Conservation (phyloP, 768 basidiomycete species). For the Leucosporidium scottii region DNA sequence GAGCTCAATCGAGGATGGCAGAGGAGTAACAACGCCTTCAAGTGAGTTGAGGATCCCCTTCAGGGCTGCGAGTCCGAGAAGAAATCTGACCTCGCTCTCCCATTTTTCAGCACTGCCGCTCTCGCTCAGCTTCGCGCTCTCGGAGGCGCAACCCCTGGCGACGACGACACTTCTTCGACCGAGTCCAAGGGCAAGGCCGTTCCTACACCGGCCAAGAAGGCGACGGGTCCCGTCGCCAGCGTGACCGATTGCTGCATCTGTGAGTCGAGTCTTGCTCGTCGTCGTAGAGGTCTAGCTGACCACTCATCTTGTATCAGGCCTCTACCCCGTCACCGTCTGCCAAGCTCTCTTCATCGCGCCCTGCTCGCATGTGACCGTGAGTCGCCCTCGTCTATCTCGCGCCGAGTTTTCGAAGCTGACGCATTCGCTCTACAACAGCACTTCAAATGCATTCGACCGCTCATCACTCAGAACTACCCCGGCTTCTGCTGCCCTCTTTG, state of each 20-base stretch:
- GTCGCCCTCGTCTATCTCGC: slow-evolving; percentile 46
- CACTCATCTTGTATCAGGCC: slow-evolving; percentile 42
- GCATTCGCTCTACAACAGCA: slow-evolving; percentile 44
- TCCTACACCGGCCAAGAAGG: neutral
- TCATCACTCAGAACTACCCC: slow-evolving; percentile 79
- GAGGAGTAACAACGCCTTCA: slow-evolving; percentile 80
- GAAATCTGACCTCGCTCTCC: slow-evolving; percentile 34
- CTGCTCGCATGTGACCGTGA: slow-evolving; percentile 67
- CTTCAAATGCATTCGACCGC: slow-evolving; percentile 92
- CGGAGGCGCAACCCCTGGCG: slow-evolving; percentile 37
- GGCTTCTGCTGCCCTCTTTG: slow-evolving; percentile 94
- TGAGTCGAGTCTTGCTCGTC: slow-evolving; percentile 43
- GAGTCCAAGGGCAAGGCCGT: slow-evolving; percentile 10
- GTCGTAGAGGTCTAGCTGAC: neutral
- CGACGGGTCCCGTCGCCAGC: slow-evolving; percentile 32
- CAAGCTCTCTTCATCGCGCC: slow-evolving; percentile 97
- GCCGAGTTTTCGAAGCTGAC: slow-evolving; percentile 23
- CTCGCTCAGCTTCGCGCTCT: slow-evolving; percentile 64
- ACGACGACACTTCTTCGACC: slow-evolving; percentile 10
- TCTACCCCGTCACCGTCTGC: slow-evolving; percentile 83
- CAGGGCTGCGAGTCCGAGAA: slow-evolving; percentile 43
- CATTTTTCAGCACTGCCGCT: slow-evolving; percentile 47
- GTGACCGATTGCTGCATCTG: slow-evolving; percentile 85
- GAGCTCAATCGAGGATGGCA: slow-evolving; percentile 92
- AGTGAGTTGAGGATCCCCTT: slow-evolving; percentile 47